Percentiles rank a stretch among this genome's conserved stretches.
Evolutionary conservation across 2,329 filamentous ascomycete species (phyloP).

Genomic region (Elsinoe australis): DNA sequence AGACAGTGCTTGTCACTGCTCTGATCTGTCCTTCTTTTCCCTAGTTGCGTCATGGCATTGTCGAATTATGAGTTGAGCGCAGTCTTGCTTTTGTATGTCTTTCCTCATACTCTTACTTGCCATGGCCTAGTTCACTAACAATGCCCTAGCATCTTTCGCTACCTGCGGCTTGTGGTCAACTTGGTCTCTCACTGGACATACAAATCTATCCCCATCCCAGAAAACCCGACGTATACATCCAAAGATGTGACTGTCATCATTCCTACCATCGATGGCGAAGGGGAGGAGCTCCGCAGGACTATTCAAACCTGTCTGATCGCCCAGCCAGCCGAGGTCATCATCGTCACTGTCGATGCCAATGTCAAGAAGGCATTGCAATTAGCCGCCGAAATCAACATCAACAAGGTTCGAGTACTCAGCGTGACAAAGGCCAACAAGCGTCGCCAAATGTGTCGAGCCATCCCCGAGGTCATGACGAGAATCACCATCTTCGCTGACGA

Average conservation of each 20-base stretch:
- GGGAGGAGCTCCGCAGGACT: constrained; percentile 74
- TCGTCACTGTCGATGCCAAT: constrained; percentile 82
- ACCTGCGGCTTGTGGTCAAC: constrained; percentile 77
- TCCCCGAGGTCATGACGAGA: constrained; percentile 71
- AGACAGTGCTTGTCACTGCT: constrained; percentile 18
- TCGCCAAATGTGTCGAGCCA: constrained; percentile 82
- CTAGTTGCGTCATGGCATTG: constrained; percentile 20
- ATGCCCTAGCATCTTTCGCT: constrained; percentile 67
- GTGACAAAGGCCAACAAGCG: constrained; percentile 90
- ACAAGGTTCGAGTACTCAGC: constrained; percentile 64
- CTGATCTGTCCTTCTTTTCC: constrained; percentile 17
- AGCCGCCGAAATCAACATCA: constrained; percentile 51
- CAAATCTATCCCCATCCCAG: constrained; percentile 73
- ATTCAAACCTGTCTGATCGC: constrained; percentile 68
- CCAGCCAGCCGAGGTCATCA: constrained; percentile 63
- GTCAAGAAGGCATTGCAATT: constrained; percentile 46
- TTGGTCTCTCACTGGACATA: constrained; percentile 79
- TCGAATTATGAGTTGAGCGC: constrained; percentile 20
- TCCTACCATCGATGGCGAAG: constrained; percentile 81
- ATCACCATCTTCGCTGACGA: constrained; percentile 94
- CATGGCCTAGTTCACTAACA: not conserved
- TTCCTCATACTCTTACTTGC: not conserved
- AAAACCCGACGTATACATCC: constrained; percentile 68
- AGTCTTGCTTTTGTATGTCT: constrained; percentile 21
- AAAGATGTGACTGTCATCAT: constrained; percentile 90